Base-by-base conservation (phyloP, 2,329 filamentous ascomycete species). In the Fusarium xyrophilum region DNA sequence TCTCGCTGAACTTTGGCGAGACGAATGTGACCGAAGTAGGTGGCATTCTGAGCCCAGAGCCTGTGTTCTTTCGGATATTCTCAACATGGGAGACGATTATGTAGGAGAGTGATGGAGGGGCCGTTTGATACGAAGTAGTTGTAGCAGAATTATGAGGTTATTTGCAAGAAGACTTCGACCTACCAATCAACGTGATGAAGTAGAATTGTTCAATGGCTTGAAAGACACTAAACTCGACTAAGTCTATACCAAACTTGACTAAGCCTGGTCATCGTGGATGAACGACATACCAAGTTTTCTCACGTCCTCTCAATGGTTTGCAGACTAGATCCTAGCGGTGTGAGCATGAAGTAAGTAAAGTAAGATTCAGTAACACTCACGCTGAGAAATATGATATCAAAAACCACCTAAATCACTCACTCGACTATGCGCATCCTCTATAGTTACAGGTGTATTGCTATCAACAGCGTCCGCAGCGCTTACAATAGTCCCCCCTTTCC, bases 21-120 rank as follows among this genome's bases (percentile, higher is more conserved):
- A 7, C 17, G 2, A 14, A 19, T 27, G 40, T 43, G 6, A 5
- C 7, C 5, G 6, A 12, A 3, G 6, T 12, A 4, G 4, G 17
- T 4, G 17, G 40, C 23, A 43, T 17, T 0, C n/a, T 9, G 6
- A 3, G 40, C 2, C 3, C 12, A 14, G 13, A 10, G 2, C 23
- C 7, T 19, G 23, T 43, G 8, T 1, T 9, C 40, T 44, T 44
- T 44, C 42, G 25, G 6, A 5, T 2, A 44, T 44, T 14, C 6
- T 44, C 25, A 3, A 14, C 8, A 6, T 14, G 23, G 17, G 42
- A n/a, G 42, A 44, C 6, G n/a, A 12, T 27, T 27, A 44, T 44
- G 19, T n/a, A 9, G 1, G 6, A 27, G 33, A 13, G 6, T 27
- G 17, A n/a, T 14, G 12, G 8, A n/a, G 17, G 15, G 15, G 10